Evolutionary conservation across 768 basidiomycete genomes (phyloP).

Genomic region (Agaricus bisporus): DNA sequence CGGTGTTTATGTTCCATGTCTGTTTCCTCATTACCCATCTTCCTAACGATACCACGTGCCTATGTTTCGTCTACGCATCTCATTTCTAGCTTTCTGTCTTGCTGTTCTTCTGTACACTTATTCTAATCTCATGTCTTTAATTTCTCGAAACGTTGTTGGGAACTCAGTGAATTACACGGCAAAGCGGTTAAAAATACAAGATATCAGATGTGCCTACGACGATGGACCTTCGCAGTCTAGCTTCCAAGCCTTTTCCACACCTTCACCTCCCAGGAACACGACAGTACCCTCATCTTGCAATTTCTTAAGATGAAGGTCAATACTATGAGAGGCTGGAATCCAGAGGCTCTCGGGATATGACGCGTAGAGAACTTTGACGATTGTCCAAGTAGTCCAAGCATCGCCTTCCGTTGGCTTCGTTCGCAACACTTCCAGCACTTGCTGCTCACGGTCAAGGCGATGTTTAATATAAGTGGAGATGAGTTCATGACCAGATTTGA

Average conservation of each 20-base stretch:
- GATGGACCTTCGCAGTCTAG: constrained; percentile 15
- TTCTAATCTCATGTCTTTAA: background rate
- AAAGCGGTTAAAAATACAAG: background rate
- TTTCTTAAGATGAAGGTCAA: constrained; percentile 71
- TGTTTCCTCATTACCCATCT: background rate
- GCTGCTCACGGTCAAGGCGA: constrained; percentile 71
- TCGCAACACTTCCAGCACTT: constrained; percentile 56
- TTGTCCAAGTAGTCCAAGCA: constrained; percentile 57
- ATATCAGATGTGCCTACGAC: constrained; percentile 1
- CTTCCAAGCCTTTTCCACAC: constrained; percentile 45
- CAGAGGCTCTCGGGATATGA: constrained; percentile 66
- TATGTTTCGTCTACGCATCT: background rate
- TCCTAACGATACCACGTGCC: constrained; percentile 1
- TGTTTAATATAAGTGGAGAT: constrained; percentile 76
- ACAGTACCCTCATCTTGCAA: constrained; percentile 61
- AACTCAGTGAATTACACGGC: background rate
- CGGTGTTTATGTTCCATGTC: background rate
- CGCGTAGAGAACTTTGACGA: constrained; percentile 65
- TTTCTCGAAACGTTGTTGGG: background rate
- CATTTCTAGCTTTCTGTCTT: background rate
- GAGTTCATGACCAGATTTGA: constrained; percentile 51
- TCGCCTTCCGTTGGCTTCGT: constrained; percentile 22
- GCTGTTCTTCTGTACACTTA: background rate
- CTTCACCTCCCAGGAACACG: constrained; percentile 42
- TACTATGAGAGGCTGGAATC: constrained; percentile 63